A percentile compares a stretch with the other conserved stretches of the same genome.
phyloP scores from a whole-genome alignment of 2,329 filamentous ascomycete species.

The Trichoderma sp. region DNA sequence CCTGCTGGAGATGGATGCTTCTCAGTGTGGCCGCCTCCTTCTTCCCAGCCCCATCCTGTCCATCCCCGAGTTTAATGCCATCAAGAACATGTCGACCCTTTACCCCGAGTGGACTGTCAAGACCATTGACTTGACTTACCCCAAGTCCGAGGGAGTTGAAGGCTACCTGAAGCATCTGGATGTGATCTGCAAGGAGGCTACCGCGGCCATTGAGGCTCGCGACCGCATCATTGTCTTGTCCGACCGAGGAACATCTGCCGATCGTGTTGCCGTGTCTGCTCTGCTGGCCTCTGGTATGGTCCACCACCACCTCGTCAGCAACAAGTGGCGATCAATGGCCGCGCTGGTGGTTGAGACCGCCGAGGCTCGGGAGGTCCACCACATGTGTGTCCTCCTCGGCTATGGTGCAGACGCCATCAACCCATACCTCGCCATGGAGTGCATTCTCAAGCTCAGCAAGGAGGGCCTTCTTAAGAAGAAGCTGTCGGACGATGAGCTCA shows the following conservation, averaged over 20 bases:
- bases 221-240: conserved; percentile 88
- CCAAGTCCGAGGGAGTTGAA: conserved; percentile 77
- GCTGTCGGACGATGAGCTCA: conserved; percentile 76
- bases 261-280: conserved; percentile 83
- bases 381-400: conserved; percentile 96
- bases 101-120: conserved; percentile 84
- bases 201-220: conserved; percentile 77
- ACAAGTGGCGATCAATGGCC: conserved; percentile 90
- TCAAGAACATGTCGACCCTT: conserved; percentile 74
- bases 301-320: conserved; percentile 91
- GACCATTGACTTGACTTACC: conserved; percentile 90
- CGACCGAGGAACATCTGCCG: conserved; percentile 79
- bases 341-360: conserved; percentile 89
- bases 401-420: conserved; percentile 95
- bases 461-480: conserved; percentile 93
- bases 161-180: conserved; percentile 89
- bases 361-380: conserved; percentile 94
- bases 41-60: conserved; percentile 88
- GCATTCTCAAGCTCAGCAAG: conserved; percentile 93
- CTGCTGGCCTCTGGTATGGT: conserved; percentile 89
- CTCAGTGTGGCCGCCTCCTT: conserved; percentile 82
- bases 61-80: conserved; percentile 84
- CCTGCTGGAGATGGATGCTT: conserved; percentile 86
- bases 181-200: conserved; percentile 81
- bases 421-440: conserved; percentile 94